Evolutionary conservation across 257 asterid genomes (phyloP).

Genomic region (Marsdenia floribunda): DNA sequence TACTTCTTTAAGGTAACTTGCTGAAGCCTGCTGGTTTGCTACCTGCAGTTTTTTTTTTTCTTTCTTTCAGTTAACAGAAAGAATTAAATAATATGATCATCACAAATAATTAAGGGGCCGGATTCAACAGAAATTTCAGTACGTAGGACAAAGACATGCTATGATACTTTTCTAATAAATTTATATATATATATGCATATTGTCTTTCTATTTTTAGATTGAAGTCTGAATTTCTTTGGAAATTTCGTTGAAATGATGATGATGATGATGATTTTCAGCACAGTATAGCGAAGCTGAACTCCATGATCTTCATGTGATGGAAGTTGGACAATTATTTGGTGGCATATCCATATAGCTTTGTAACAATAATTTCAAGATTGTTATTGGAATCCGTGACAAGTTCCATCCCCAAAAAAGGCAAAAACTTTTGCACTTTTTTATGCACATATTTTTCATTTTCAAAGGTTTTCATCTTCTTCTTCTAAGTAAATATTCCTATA

Average conservation of each 20-base stretch:
- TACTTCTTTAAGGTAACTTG: slow-evolving; percentile 65
- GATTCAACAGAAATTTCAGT: too few species aligned
- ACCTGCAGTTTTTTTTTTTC: slow-evolving; percentile 38
- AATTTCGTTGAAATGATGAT: not conserved
- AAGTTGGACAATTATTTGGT: slow-evolving; percentile 3
- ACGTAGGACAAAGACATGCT: not conserved
- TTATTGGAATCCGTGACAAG: not conserved
- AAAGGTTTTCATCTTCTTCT: not conserved
- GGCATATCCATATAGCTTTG: not conserved
- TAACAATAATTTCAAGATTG: not conserved
- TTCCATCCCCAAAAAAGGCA: not conserved
- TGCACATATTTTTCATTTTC: not conserved
- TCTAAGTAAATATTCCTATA: too few species aligned
- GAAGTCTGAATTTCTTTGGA: not conserved
- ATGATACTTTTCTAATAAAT: not conserved
- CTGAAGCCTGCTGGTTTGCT: slow-evolving; percentile 58
- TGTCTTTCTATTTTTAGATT: not conserved
- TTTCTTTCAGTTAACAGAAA: not conserved
- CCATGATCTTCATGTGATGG: slow-evolving; percentile 11
- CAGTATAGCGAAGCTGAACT: too few species aligned
- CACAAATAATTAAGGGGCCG: not conserved
- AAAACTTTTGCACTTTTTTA: not conserved
- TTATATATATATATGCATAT: not conserved
- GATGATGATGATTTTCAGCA: too few species aligned
- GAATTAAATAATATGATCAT: not conserved